These are phyloP conservation scores for Boletus reticulatus DNA, from an alignment of 768 basidiomycete species.

Conservation along the genomic window DNA sequence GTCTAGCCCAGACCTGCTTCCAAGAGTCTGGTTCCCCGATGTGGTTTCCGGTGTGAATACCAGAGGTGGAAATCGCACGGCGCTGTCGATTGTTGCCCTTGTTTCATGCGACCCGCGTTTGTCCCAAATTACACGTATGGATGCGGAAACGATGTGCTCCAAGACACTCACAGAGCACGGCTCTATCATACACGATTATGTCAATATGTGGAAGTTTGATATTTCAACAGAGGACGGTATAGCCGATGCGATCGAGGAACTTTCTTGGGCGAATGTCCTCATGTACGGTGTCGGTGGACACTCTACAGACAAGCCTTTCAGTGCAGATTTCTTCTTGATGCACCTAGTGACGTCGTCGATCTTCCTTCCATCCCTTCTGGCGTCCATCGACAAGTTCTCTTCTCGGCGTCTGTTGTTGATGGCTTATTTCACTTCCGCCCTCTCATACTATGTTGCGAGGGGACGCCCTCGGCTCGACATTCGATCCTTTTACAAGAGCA, in stretches of 20 bases:
- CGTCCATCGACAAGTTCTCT: conserved; percentile 29
- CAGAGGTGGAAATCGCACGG: conserved; percentile 22
- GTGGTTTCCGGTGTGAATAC: conserved; percentile 10
- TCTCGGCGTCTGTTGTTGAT: conserved; percentile 29
- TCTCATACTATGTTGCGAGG: conserved; percentile 32
- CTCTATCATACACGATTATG: conserved; percentile 40
- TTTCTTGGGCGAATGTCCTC: conserved; percentile 52
- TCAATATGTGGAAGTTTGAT: conserved; percentile 45
- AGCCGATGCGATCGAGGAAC: conserved; percentile 56
- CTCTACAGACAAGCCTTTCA: conserved; percentile 46
- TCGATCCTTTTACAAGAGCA: conserved; percentile 28
- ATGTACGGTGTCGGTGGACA: conserved; percentile 63
- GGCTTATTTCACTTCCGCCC: conserved; percentile 26
- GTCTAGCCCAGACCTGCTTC: conserved; percentile 14
- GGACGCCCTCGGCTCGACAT: conserved; percentile 35
- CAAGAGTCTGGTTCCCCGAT: conserved; percentile 24
- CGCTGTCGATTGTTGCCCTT: conserved; percentile 51
- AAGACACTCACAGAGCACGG: conserved; percentile 33
- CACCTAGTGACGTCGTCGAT: conserved; percentile 68
- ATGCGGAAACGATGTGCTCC: conserved; percentile 31
- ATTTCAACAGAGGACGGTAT: conserved; percentile 36
- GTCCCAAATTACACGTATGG: conserved; percentile 16
- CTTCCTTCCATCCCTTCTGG: conserved; percentile 53
- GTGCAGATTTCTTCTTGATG: conserved; percentile 67
- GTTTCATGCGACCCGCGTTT: conserved; percentile 50